These are phyloP conservation scores for Didymella glomerata DNA, from an alignment of 2,329 filamentous ascomycete genomes.

Conservation along the genomic window DNA sequence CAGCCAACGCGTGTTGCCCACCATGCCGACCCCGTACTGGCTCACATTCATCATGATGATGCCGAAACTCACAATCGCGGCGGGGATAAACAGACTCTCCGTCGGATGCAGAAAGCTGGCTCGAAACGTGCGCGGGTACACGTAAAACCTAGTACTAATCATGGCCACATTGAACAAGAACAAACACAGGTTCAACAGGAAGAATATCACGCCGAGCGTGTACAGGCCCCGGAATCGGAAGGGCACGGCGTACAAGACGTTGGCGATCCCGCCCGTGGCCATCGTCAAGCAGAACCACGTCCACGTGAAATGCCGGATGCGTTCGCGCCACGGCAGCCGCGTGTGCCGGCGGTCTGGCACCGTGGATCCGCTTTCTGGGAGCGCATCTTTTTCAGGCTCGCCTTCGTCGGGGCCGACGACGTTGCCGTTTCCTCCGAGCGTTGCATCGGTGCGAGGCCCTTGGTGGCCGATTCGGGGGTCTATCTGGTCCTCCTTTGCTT, in stretches of 20 bases:
- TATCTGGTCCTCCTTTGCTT: slow-evolving; percentile 3
- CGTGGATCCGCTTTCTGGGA: background rate
- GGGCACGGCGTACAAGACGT: slow-evolving; percentile 62
- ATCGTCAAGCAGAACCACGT: slow-evolving; percentile 79
- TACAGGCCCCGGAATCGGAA: slow-evolving; percentile 57
- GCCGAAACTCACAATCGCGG: slow-evolving; percentile 72
- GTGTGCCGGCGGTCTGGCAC: slow-evolving; percentile 1
- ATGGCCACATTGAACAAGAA: slow-evolving; percentile 76
- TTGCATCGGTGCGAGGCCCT: background rate
- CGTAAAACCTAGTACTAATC: slow-evolving; percentile 73
- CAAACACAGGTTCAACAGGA: slow-evolving; percentile 61
- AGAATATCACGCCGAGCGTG: slow-evolving; percentile 58
- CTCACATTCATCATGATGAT: slow-evolving; percentile 71
- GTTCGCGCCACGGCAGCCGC: slow-evolving; percentile 44
- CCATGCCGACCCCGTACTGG: slow-evolving; percentile 70
- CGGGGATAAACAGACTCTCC: slow-evolving; percentile 79
- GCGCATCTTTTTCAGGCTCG: background rate
- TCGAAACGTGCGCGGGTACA: slow-evolving; percentile 74
- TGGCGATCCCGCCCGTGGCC: slow-evolving; percentile 68
- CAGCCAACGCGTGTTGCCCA: slow-evolving; percentile 62
- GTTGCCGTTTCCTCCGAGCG: slow-evolving; percentile 6
- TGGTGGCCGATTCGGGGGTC: background rate
- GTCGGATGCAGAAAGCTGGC: slow-evolving; percentile 78
- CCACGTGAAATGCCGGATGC: slow-evolving; percentile 74
- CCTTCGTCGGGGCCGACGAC: background rate